Evolutionary conservation across 495 filamentous ascomycete genomes (phyloP), one percentile per base, ranked within the genome.

Genomic region (Peziza echinospora): DNA sequence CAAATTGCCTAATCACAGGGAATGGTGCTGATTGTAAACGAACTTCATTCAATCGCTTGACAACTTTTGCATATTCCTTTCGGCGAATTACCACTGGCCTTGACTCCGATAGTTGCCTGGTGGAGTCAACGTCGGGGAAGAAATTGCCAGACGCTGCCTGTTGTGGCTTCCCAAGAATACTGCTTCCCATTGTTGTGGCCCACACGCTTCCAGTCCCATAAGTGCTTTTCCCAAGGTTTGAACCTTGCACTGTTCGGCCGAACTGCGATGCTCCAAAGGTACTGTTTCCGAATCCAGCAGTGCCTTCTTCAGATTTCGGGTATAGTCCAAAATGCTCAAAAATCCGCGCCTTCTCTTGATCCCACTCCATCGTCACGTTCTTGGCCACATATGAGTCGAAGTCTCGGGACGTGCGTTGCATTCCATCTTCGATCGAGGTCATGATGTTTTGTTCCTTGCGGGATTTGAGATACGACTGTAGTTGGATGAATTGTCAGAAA

Each of bases 301-400:
- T 53, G 46, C 59, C 57, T 23, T 58, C 43, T 7, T 68, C 67
- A 39, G 77, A 71, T 51, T 69, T 74, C 6, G 76, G 69, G 48
- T 71, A 79, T 34, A 99, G 78, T 6, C 89, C 89, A 60, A 99
- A 96, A 58, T 99, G 89, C 55, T 93, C 75, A 59, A 93, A 93
- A 45, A 96, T 93, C 45, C 76, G 76, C 58, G 78, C 80, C 28
- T 86, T 77, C 63, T 96, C 89, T 5, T 78, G 75, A 47, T 96
- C 84, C 87, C 87, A 96, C 60, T 94, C 82, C 67, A 89, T 77
- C 6, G 83, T 82, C 5, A 94, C 78, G 57, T 89, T 87, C 52
- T 92, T 85, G 58, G 94, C 89, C 40, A 99, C 64, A 60, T 91
- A 94, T 30, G 70, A 61, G 58, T 99, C 84, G 52, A 99, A 96